Evolutionary conservation across 306 rosid genomes (phyloP), one percentile per base, ranked within the genome.

Genomic region (Cicer judaicum): DNA sequence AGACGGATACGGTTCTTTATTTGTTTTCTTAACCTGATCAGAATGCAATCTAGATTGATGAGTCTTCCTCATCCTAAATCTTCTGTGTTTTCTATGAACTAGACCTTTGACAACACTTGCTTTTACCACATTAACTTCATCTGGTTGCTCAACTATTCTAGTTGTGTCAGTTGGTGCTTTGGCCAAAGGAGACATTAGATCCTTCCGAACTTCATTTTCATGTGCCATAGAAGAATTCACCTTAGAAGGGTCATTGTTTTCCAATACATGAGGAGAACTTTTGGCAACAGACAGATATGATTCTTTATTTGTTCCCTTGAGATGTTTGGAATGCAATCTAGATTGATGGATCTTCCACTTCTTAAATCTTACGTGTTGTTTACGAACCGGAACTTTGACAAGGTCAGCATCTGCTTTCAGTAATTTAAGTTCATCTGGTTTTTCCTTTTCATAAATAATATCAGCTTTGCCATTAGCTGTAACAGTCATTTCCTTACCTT

Each of bases 141-240:
- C 84, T 61, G 84, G 83, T 63, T 72, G 76, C 78, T 81, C 80
- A 36, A 68, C 54, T 52, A 47, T 16, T 74, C 73, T 84, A 36
- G 61, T 82, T 80, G 79, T 10, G 3, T 74, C 78, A 7, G 46
- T 38, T 61, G 74, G 68, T 39, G 60, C 67, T 49, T 82, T 63
- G 6, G 76, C 49, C 16, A 47, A 57, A 41, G 73, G 14, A 60
- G 87, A 78, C 48, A 72, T 57, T 48, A 62, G 65, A 69, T 86
- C 85, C 57, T 84, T 78, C 40, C 16, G 82, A 76, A 63, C 75
- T 73, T 78, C 80, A 73, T 85, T 82, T 68, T 65, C 84, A 72
- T 39, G 34, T 65, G 7, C 63, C 60, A 56, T 48, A 41, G 80
- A 74, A 78, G 82, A 68, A 78, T 56, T 72, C 70, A 50, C 81